Conservation (phyloP, 169 alveolate species). For the Amoebophrya sp. region DNA sequence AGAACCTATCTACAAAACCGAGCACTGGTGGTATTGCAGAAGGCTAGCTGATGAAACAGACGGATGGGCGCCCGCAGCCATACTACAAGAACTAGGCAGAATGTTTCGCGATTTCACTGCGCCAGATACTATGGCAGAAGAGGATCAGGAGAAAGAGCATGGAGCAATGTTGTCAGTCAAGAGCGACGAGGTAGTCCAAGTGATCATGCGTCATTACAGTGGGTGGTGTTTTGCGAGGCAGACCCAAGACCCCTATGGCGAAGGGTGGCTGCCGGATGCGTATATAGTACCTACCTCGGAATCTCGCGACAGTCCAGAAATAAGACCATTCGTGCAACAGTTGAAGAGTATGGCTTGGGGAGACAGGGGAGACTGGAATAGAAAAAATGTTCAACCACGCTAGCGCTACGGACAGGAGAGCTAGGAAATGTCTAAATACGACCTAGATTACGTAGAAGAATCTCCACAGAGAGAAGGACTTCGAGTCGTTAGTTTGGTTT, state of each 20-base stretch:
- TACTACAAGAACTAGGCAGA: neutral
- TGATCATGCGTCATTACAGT: neutral
- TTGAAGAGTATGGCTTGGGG: no score
- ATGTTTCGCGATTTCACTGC: no score
- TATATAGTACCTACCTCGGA: neutral
- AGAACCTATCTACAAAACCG: neutral
- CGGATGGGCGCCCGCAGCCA: neutral
- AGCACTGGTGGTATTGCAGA: slow-evolving; percentile 23
- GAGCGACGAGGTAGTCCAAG: neutral
- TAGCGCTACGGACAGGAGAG: no score
- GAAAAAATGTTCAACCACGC: no score
- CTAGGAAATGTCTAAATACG: no score
- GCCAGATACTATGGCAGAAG: no score
- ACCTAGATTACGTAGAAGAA: no score
- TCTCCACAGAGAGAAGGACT: no score
- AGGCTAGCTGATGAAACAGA: neutral
- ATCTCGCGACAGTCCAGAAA: neutral
- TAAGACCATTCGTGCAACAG: neutral
- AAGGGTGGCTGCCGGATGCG: slow-evolving; percentile 20
- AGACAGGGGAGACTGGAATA: no score
- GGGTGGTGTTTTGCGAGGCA: neutral
- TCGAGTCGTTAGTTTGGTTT: no score
- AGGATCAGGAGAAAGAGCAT: neutral
- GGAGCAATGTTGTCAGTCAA: neutral
- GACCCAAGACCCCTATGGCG: neutral